phyloP scores from a whole-genome alignment of 306 rosid genomes.

The Comarum palustre region DNA sequence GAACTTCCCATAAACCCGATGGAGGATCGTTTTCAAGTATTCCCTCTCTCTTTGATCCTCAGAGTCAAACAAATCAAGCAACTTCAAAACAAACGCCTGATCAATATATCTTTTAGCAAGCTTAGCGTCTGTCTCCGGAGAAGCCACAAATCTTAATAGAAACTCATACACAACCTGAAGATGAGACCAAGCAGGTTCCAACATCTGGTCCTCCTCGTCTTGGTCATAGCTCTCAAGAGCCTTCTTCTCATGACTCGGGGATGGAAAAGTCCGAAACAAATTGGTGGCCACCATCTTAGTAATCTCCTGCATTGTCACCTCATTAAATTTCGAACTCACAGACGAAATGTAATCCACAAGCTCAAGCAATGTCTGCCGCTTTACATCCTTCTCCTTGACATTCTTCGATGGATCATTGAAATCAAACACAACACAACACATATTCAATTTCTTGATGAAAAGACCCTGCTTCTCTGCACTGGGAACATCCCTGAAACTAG shows the following conservation, averaged over 20 bases:
- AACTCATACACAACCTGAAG: conserved; percentile 55
- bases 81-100: conserved; percentile 52
- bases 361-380: conserved; percentile 54
- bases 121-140: conserved; percentile 60
- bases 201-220: conserved; percentile 53
- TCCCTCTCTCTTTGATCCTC: conserved; percentile 73
- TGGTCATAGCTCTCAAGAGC: conserved; percentile 40
- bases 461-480: conserved; percentile 45
- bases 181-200: conserved; percentile 71
- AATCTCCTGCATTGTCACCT: conserved; percentile 50
- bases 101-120: conserved; percentile 55
- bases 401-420: conserved; percentile 45
- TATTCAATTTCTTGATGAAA: conserved; percentile 45
- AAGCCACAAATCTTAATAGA: conserved; percentile 53
- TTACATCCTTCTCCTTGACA: conserved; percentile 51
- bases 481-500: conserved; percentile 53
- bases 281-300: conserved; percentile 51
- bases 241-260: conserved; percentile 40
- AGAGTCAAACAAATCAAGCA: conserved; percentile 62
- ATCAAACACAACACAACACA: conserved; percentile 56
- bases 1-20: conserved; percentile 60
- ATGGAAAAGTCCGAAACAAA: conserved; percentile 50
- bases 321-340: conserved; percentile 46
- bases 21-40: conserved; percentile 59
- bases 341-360: conserved; percentile 52